A percentile compares a stretch with the other conserved stretches of the same genome.
Evolutionary conservation across 169 alveolate species (phyloP).

Genomic region (Miamiensis avidus): DNA sequence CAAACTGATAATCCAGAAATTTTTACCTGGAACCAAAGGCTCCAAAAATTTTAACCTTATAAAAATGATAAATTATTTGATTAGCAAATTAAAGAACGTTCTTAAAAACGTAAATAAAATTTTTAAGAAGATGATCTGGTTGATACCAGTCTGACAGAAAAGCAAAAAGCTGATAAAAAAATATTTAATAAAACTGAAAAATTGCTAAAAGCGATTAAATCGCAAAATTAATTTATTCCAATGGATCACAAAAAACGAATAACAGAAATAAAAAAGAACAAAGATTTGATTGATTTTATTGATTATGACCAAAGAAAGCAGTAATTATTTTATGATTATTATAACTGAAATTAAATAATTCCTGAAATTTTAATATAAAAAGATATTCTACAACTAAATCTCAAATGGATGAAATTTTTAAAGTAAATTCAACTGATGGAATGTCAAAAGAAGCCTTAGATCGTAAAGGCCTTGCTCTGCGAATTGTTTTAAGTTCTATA

Average conservation of each 20-base stretch:
- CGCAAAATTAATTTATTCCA: neutral
- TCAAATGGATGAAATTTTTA: neutral
- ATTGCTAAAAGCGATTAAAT: neutral
- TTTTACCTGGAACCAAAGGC: neutral
- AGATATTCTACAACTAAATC: neutral
- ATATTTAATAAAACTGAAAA: neutral
- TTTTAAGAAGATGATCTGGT: neutral
- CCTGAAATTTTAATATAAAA: too few relatives aligned
- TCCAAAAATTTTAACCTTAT: neutral
- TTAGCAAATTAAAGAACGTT: neutral
- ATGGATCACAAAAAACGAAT: neutral
- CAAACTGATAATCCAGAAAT: neutral
- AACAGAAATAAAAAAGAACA: neutral
- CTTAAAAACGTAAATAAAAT: neutral
- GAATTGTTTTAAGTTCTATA: neutral
- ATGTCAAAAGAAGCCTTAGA: neutral
- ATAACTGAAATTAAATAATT: too few relatives aligned
- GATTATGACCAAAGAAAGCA: neutral
- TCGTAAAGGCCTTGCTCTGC: neutral
- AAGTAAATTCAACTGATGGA: neutral
- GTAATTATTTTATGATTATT: neutral
- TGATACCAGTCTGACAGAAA: neutral
- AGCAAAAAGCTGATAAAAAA: neutral
- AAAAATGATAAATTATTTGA: neutral
- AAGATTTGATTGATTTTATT: neutral